phyloP scores from a whole-genome alignment of 163 green algal genomes.

The Coccomyxa subellipsoidea region DNA sequence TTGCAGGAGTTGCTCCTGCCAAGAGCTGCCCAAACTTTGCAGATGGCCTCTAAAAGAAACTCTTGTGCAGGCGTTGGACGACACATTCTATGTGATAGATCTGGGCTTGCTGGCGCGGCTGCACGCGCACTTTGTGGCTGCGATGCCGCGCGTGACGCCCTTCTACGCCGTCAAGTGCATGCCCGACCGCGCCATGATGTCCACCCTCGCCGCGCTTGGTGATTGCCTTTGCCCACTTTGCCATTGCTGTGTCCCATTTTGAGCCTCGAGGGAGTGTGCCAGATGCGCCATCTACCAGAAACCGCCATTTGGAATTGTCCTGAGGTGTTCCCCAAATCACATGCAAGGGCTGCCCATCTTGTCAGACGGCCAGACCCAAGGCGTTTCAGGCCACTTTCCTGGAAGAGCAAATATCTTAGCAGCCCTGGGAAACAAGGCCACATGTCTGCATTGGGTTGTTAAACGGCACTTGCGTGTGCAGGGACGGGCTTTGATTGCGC shows the following conservation, averaged over 20 bases:
- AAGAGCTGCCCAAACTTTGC: background rate
- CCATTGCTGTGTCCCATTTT: background rate
- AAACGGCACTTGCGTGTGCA: background rate
- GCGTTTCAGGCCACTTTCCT: no score
- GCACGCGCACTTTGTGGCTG: constrained; percentile 56
- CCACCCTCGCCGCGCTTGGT: constrained; percentile 77
- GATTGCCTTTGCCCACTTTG: constrained; percentile 14
- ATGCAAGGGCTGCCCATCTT: no score
- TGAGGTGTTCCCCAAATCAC: no score
- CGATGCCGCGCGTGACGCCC: constrained; percentile 87
- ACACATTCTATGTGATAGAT: constrained; percentile 92
- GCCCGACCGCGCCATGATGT: constrained; percentile 72
- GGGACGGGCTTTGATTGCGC: constrained; percentile 92
- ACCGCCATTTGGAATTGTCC: no score
- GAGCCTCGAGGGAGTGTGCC: no score
- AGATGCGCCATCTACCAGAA: no score
- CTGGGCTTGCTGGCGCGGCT: constrained; percentile 75
- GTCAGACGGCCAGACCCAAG: no score
- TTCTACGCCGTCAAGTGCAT: constrained; percentile 97
- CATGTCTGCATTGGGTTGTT: background rate
- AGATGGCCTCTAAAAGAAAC: background rate
- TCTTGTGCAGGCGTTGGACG: constrained; percentile 56
- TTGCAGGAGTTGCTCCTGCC: background rate
- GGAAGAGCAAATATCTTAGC: no score
- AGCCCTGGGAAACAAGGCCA: no score